These are phyloP conservation scores for Sporothrix mexicana DNA, from an alignment of 2,329 filamentous ascomycete genomes.

Conservation along the genomic window DNA sequence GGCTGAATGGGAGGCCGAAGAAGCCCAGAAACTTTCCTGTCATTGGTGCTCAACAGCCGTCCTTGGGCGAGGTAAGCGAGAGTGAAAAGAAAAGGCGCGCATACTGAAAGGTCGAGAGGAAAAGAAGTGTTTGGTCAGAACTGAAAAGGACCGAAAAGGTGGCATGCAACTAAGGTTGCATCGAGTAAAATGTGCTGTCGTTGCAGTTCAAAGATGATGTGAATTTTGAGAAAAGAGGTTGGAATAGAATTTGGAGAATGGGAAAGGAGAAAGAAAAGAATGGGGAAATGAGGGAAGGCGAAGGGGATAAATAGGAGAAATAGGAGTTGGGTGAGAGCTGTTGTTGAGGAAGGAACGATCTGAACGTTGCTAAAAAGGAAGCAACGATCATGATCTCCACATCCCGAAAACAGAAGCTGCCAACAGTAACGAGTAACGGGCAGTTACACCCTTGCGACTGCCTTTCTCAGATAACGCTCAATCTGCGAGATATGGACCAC, in stretches of 20 bases:
- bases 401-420: neutral
- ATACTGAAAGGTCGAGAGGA: neutral
- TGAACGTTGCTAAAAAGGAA: neutral
- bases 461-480: neutral
- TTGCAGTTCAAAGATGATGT: too few species aligned
- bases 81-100: neutral
- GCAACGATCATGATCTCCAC: neutral
- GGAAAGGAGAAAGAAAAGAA: neutral
- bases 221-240: neutral
- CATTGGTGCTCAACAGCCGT: neutral
- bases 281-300: neutral
- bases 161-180: neutral
- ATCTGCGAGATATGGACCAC: neutral
- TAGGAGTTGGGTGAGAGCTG: too few species aligned
- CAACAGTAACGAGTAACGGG: too few species aligned
- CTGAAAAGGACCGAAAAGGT: neutral
- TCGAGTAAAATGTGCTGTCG: too few species aligned
- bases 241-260: neutral
- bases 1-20: slow-evolving; percentile 12
- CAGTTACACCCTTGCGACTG: too few species aligned
- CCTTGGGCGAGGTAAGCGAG: neutral
- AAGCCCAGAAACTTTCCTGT: neutral
- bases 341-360: neutral
- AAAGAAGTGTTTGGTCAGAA: neutral
- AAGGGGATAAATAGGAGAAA: neutral